phyloP scores from a whole-genome alignment of 2,329 filamentous ascomycete species.

The Chaetomiaceae sp. region DNA sequence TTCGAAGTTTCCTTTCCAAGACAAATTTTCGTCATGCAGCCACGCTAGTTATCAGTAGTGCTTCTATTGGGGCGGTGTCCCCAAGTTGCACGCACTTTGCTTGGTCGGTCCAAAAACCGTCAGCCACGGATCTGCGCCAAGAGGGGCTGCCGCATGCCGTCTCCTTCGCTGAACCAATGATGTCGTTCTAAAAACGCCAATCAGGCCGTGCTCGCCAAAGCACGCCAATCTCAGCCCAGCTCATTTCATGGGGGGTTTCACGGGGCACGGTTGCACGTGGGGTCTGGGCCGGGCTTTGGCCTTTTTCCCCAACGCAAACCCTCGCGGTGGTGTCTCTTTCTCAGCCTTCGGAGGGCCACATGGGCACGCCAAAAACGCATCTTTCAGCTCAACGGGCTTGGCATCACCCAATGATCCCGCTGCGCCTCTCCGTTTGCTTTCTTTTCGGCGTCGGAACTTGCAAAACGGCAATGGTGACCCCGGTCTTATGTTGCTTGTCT shows the following conservation, averaged over 20 bases:
- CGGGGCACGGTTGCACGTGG: neutral
- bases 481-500: too few species aligned
- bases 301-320: neutral
- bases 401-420: neutral
- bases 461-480: too few species aligned
- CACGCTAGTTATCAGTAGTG: neutral
- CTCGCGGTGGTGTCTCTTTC: neutral
- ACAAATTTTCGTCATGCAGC: neutral
- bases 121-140: neutral
- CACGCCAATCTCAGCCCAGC: neutral
- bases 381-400: slow-evolving; percentile 4
- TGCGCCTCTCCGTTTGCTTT: neutral
- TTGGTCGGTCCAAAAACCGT: too few species aligned
- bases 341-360: neutral
- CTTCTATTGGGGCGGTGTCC: too few species aligned
- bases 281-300: neutral
- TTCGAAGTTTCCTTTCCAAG: too few species aligned
- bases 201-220: slow-evolving; percentile 14
- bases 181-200: slow-evolving; percentile 3
- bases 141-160: neutral
- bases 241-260: slow-evolving; percentile 4
- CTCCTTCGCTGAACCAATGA: slow-evolving; percentile 5
- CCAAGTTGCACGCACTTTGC: too few species aligned
- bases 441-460: too few species aligned
- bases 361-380: neutral